Percentiles rank a stretch among this genome's conserved stretches.
These are phyloP conservation scores for Actinomortierella wolfii DNA, from an alignment of 371 early-diverging fungal genomes.

Conservation along the genomic window DNA sequence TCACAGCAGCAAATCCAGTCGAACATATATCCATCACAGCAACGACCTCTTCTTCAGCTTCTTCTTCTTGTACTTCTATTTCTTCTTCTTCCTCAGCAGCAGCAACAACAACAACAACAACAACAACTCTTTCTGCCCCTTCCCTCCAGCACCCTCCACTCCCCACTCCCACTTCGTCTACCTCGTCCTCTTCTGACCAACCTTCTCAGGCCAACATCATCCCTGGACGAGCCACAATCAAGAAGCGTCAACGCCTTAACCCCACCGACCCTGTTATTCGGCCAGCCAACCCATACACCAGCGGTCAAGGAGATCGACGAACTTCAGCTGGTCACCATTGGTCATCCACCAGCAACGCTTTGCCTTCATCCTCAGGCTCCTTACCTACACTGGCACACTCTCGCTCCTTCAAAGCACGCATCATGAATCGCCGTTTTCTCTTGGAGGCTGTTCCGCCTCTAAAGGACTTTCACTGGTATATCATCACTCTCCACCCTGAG, in stretches of 20 bases:
- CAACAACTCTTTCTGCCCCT: slow-evolving; percentile 2
- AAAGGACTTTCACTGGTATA: too few species aligned
- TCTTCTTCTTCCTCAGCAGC: neutral
- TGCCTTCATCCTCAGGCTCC: too few species aligned
- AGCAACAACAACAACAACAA: slow-evolving; percentile 1
- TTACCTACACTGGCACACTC: too few species aligned
- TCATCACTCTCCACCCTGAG: neutral
- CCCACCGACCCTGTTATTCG: slow-evolving; percentile 5
- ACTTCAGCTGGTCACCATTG: too few species aligned
- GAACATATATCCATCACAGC: neutral
- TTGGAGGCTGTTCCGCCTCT: too few species aligned
- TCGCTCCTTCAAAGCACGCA: too few species aligned
- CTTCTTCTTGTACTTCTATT: too few species aligned
- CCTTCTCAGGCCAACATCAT: slow-evolving; percentile 6
- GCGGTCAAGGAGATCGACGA: too few species aligned
- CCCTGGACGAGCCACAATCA: slow-evolving; percentile 17
- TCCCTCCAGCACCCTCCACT: neutral
- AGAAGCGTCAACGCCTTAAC: slow-evolving; percentile 34
- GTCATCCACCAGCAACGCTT: too few species aligned
- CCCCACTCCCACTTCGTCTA: neutral
- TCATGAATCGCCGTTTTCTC: too few species aligned
- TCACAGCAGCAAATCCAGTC: neutral
- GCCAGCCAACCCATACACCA: neutral
- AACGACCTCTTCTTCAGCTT: neutral
- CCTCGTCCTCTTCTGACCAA: slow-evolving; percentile 9